These are phyloP conservation scores for Kuraishia ogatae DNA, from an alignment of 805 yeast genomes.

Conservation along the genomic window DNA sequence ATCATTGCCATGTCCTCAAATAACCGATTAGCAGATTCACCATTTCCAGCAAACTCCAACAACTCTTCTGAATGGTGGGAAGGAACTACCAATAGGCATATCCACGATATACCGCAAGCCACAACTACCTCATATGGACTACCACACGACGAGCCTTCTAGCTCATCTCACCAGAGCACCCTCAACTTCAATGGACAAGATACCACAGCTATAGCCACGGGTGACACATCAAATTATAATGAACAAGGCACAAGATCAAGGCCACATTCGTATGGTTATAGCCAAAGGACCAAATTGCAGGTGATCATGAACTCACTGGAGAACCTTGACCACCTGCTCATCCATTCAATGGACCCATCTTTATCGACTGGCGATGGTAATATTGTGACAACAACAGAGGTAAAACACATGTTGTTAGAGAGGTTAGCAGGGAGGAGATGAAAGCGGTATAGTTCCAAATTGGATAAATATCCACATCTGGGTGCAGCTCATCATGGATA, in stretches of 20 bases:
- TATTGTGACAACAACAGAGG: slow-evolving; percentile 19
- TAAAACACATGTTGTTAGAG: slow-evolving; percentile 8
- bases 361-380: slow-evolving; percentile 10
- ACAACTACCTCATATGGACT: not conserved
- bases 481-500: not conserved
- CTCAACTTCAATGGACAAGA: not conserved
- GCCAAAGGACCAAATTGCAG: slow-evolving; percentile 5
- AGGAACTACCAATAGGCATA: not conserved
- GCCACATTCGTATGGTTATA: not conserved
- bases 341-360: slow-evolving; percentile 16
- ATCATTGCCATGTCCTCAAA: not conserved
- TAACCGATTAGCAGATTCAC: not conserved
- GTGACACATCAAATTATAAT: not conserved
- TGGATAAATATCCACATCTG: not conserved
- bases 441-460: not conserved
- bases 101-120: not conserved
- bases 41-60: not conserved
- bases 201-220: not conserved
- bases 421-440: not conserved
- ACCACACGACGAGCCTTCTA: not conserved
- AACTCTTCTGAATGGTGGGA: not conserved
- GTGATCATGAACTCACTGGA: slow-evolving; percentile 20
- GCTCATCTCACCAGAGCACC: not conserved
- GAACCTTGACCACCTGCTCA: slow-evolving; percentile 20
- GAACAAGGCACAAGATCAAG: not conserved